phyloP scores from a whole-genome alignment of 1,284 basidiomycete species.

The Sporisorium graminicola region DNA sequence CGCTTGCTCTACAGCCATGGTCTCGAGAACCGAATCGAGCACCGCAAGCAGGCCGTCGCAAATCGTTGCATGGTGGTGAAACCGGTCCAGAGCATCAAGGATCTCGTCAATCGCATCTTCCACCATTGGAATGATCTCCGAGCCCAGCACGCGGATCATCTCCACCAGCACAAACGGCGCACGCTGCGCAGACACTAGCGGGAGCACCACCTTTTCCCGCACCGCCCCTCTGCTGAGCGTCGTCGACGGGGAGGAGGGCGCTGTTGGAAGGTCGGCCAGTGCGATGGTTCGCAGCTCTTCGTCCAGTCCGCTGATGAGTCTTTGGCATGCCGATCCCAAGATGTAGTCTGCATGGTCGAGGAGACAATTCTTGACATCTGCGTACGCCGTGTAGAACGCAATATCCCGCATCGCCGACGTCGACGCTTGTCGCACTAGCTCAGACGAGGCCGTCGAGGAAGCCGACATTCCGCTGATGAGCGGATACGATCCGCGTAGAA shows the following conservation, averaged over 20 bases:
- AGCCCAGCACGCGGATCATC: constrained; percentile 63
- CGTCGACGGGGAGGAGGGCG: too few relatives aligned
- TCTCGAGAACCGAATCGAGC: constrained; percentile 56
- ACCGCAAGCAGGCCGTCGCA: constrained; percentile 60
- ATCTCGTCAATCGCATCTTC: constrained; percentile 69
- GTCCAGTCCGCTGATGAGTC: constrained; percentile 50
- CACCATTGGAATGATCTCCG: constrained; percentile 61
- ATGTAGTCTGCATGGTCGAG: constrained; percentile 67
- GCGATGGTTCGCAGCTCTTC: constrained; percentile 40
- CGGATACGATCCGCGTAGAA: constrained; percentile 59
- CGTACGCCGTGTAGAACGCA: constrained; percentile 59
- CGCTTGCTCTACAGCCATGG: constrained; percentile 45
- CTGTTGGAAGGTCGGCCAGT: background rate
- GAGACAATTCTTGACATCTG: constrained; percentile 52
- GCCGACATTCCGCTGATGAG: constrained; percentile 54
- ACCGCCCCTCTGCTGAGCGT: background rate
- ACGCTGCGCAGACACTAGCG: constrained; percentile 56
- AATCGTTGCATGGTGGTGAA: constrained; percentile 58
- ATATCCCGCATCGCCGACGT: constrained; percentile 46
- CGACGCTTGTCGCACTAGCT: constrained; percentile 22
- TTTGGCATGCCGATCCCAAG: constrained; percentile 61
- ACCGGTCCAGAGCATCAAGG: constrained; percentile 65
- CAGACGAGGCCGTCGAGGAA: constrained; percentile 14
- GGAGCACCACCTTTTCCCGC: constrained; percentile 14
- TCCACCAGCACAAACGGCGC: constrained; percentile 68